Evolutionary conservation across 192 early-diverging fungal genomes (phyloP), one percentile per base, ranked within the genome.

Genomic region (Dispira simplex): DNA sequence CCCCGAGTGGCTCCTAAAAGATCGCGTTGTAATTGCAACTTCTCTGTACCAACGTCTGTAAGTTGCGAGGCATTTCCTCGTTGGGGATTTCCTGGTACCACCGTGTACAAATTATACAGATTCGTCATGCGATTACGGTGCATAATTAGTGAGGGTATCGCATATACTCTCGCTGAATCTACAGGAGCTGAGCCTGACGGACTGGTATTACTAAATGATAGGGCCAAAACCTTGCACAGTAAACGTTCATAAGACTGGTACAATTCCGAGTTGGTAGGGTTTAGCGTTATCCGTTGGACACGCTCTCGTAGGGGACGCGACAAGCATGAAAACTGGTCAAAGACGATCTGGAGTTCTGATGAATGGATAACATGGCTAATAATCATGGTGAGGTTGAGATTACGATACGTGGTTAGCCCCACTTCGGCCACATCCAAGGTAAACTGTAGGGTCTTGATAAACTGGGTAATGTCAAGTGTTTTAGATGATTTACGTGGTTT

Each of bases 341-440:
- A 20, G 21, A 20, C 13, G 18, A 21, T 3, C 28, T 14, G 23
- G 12, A 12, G 54, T 27, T 56, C 16, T 26, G 13, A 13, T 8
- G 54, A 56, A 21, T 56, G 20, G 12, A 62, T n/a, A 4, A 62
- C n/a, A 45, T 46, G 28, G 44, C 43, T 45, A 8, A 62, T 45
- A 20, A 45, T 11, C n/a, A 62, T 45, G 12, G 11, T 18, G 44
- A 25, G n/a, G n/a, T 62, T 62, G 43, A 44, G 14, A 25, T 62
- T 62, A 25, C 59, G 59, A 21, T 45, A 62, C 26, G 59, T 62
- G 43, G 23, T 25, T 3, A 62, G 44, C 18, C 44, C 59, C 39
- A 39, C 28, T 4, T 44, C n/a, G 39, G 59, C 59, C 59, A 62
- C 59, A 3, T 62, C 59, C 44, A 62, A 21, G 12, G 46, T 12